Percentiles rank a stretch among this genome's conserved stretches.
Evolutionary conservation across 108 stramenopile species (phyloP).

Genomic region (Schizochytrium sp.): DNA sequence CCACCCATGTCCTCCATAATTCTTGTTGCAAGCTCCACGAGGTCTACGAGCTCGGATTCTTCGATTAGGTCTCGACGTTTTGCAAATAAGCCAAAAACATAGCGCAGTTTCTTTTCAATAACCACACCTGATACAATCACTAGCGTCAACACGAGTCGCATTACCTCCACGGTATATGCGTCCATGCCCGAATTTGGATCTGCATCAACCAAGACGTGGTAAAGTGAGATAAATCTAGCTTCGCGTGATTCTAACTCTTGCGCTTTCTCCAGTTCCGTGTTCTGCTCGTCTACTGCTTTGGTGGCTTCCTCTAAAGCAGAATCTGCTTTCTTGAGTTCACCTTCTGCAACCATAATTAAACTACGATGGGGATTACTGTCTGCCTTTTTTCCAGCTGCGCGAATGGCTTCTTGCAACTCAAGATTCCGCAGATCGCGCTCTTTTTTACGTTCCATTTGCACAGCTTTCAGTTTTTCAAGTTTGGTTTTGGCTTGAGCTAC

Average conservation of each 20-base stretch:
- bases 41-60: conserved; percentile 54
- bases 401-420: conserved; percentile 17
- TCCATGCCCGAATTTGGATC: neutral
- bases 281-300: neutral
- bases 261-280: neutral
- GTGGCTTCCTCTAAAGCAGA: neutral
- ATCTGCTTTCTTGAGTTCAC: conserved; percentile 32
- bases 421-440: conserved; percentile 24
- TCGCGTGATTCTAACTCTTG: conserved; percentile 5
- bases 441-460: neutral
- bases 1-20: conserved; percentile 60
- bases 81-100: conserved; percentile 54
- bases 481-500: neutral
- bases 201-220: neutral
- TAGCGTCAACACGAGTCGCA: neutral
- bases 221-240: conserved; percentile 11
- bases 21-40: conserved; percentile 36
- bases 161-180: conserved; percentile 45
- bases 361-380: conserved; percentile 38
- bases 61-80: conserved; percentile 23
- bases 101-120: conserved; percentile 35
- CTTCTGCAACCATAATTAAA: conserved; percentile 50
- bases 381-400: conserved; percentile 41
- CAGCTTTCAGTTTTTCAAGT: neutral
- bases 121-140: neutral